Evolutionary conservation across 208 protist genomes (phyloP).

Genomic region (Leishmania tropica): DNA sequence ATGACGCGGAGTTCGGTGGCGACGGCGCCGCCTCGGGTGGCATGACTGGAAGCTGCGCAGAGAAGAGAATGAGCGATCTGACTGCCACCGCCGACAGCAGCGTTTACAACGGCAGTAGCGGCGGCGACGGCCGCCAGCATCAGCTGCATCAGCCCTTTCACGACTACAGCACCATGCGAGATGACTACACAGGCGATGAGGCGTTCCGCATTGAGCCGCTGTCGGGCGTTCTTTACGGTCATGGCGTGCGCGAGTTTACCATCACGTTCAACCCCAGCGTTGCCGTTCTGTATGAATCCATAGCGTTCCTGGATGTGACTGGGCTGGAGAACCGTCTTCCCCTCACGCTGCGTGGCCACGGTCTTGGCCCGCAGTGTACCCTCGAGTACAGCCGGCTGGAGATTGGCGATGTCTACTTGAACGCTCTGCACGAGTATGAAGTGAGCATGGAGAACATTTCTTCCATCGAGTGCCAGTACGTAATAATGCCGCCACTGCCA

Average conservation of each 20-base stretch:
- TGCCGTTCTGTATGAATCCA: constrained; percentile 64
- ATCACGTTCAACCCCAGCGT: constrained; percentile 91
- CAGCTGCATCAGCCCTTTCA: neutral
- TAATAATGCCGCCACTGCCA: constrained; percentile 56
- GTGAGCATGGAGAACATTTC: constrained; percentile 91
- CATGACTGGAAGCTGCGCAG: neutral
- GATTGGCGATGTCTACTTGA: constrained; percentile 96
- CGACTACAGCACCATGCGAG: neutral
- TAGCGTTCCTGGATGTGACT: constrained; percentile 87
- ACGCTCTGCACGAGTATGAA: constrained; percentile 92
- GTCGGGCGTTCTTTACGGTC: constrained; percentile 83
- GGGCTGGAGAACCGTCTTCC: constrained; percentile 76
- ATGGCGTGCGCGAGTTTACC: constrained; percentile 76
- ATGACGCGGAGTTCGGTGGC: neutral
- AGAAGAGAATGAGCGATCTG: neutral
- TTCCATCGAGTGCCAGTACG: constrained; percentile 90
- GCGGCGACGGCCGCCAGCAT: constrained; percentile 6
- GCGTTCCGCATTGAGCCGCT: constrained; percentile 91
- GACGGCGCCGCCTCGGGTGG: neutral
- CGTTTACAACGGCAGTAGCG: neutral
- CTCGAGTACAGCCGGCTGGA: constrained; percentile 91
- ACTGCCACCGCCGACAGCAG: neutral
- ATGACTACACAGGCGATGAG: constrained; percentile 74
- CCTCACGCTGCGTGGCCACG: constrained; percentile 76
- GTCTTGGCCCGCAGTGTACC: constrained; percentile 88